phyloP scores from a whole-genome alignment of 805 yeast genomes.

The Hanseniaspora vineae region DNA sequence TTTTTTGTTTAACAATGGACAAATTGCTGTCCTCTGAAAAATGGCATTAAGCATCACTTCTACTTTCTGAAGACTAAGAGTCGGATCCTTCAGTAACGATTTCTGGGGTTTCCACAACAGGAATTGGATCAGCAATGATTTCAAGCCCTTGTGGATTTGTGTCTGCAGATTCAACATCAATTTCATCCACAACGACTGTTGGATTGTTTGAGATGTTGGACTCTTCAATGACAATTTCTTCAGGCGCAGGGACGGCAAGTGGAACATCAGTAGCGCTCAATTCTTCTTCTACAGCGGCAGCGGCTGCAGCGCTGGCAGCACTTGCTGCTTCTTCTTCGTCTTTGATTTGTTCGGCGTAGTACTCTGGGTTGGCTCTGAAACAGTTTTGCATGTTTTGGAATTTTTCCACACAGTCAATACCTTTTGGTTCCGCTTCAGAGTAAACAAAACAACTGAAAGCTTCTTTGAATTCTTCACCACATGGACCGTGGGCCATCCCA shows the following conservation, averaged over 20 bases:
- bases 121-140: neutral
- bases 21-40: neutral
- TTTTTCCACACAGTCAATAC: slow-evolving; percentile 85
- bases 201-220: neutral
- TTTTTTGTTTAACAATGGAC: too few species aligned
- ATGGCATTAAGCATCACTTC: too few species aligned
- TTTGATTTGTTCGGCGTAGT: slow-evolving; percentile 80
- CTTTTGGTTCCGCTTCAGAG: slow-evolving; percentile 92
- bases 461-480: slow-evolving; percentile 89
- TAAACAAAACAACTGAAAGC: slow-evolving; percentile 93
- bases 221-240: slow-evolving; percentile 6
- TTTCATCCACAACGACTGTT: slow-evolving; percentile 5
- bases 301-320: slow-evolving; percentile 5
- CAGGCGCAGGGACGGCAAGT: slow-evolving; percentile 6
- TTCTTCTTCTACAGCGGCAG: slow-evolving; percentile 8
- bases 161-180: neutral
- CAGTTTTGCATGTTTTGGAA: slow-evolving; percentile 89
- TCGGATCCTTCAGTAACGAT: slow-evolving; percentile 12
- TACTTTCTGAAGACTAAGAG: too few species aligned
- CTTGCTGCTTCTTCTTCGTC: slow-evolving; percentile 51
- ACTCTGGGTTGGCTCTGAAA: slow-evolving; percentile 85
- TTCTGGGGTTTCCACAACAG: slow-evolving; percentile 3
- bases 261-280: neutral
- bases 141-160: neutral
- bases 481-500: slow-evolving; percentile 98